phyloP scores from a whole-genome alignment of 345 rosid genomes.

The Cochlearia excelsa region DNA sequence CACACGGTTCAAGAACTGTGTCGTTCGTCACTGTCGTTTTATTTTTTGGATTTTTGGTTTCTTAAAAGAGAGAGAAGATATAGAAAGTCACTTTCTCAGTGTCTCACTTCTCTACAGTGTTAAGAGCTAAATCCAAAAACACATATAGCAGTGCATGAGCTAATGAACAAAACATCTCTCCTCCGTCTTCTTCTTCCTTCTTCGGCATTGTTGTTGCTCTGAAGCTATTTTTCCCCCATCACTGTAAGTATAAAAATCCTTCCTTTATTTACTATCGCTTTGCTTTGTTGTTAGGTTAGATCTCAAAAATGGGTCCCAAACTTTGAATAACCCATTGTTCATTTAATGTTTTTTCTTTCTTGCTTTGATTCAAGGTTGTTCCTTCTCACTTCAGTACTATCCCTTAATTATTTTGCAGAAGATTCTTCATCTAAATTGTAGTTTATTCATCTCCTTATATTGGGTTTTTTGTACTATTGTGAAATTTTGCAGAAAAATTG shows the following conservation, averaged over 20 bases:
- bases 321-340: slow-evolving; percentile 35
- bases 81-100: slow-evolving; percentile 12
- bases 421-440: slow-evolving; percentile 24
- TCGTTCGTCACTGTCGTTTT: no score
- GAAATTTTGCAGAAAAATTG: slow-evolving; percentile 4
- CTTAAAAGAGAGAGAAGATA: slow-evolving; percentile 20
- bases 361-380: slow-evolving; percentile 33
- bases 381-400: slow-evolving; percentile 16
- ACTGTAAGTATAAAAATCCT: slow-evolving; percentile 38
- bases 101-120: slow-evolving; percentile 15
- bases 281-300: slow-evolving; percentile 33
- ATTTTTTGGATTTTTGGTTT: not conserved
- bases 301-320: slow-evolving; percentile 40
- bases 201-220: slow-evolving; percentile 45
- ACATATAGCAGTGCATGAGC: slow-evolving; percentile 19
- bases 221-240: slow-evolving; percentile 31
- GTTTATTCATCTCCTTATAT: not conserved
- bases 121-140: slow-evolving; percentile 25
- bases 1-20: no score
- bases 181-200: slow-evolving; percentile 37
- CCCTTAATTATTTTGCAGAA: slow-evolving; percentile 12
- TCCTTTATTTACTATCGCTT: slow-evolving; percentile 20
- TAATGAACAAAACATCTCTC: slow-evolving; percentile 24
- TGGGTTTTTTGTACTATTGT: not conserved
- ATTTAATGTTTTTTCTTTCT: slow-evolving; percentile 40